Evolutionary conservation across 345 rosid genomes (phyloP).

Genomic region (Turnera subulata): DNA sequence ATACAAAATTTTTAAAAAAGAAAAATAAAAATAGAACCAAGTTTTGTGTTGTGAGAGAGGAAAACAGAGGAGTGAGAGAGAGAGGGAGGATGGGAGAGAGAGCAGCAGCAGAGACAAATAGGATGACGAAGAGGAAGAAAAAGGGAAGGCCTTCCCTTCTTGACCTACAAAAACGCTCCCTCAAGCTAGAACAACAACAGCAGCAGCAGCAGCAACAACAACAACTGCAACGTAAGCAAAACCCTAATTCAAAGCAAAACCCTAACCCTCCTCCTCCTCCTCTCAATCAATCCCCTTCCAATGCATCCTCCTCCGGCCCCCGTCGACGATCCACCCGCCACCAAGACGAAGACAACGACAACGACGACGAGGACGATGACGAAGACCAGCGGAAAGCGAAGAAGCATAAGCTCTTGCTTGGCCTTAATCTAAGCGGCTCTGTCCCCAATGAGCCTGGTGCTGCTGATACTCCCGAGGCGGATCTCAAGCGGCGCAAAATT

Average conservation of each 20-base stretch:
- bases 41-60: too few species aligned
- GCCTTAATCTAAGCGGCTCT: slow-evolving; percentile 35
- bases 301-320: slow-evolving; percentile 24
- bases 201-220: slow-evolving; percentile 16
- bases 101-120: slow-evolving; percentile 45
- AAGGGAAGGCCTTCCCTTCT: slow-evolving; percentile 95
- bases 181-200: slow-evolving; percentile 60
- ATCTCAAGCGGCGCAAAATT: slow-evolving; percentile 37
- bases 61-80: slow-evolving; percentile 16
- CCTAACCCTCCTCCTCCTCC: slow-evolving; percentile 43
- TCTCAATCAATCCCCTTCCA: slow-evolving; percentile 28
- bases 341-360: slow-evolving; percentile 22
- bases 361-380: slow-evolving; percentile 39
- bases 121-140: slow-evolving; percentile 85
- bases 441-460: slow-evolving; percentile 39
- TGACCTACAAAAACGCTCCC: slow-evolving; percentile 87
- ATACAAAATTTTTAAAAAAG: neutral
- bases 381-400: slow-evolving; percentile 72
- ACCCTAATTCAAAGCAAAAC: slow-evolving; percentile 38
- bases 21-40: slow-evolving; percentile 22
- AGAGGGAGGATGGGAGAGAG: slow-evolving; percentile 17
- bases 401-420: slow-evolving; percentile 55
- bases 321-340: slow-evolving; percentile 54
- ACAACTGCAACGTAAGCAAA: slow-evolving; percentile 11
- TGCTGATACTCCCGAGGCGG: slow-evolving; percentile 36